Evolutionary conservation across 2,329 filamentous ascomycete species (phyloP), one percentile per base, ranked within the genome.

Genomic region (Talaromyces pinophilus): DNA sequence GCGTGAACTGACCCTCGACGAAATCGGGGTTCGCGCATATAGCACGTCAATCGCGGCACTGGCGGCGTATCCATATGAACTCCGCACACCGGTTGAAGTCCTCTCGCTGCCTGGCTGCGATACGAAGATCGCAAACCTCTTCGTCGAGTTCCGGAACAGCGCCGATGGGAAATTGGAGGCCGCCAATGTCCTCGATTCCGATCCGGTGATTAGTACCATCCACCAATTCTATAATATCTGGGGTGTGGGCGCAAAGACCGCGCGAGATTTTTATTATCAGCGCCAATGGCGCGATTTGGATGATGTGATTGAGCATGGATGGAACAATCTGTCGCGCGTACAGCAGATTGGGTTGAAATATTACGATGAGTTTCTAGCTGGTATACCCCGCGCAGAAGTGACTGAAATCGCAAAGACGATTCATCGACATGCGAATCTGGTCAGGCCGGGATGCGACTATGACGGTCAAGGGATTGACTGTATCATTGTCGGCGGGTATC

Each of bases 341-440:
- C 94, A 97, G 77, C 93, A 98, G 75, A 96, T 98, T 64, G 94
- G 95, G 0, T 82, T 97, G 54, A 98, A 98, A 75, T 97, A 89
- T 78, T 97, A 96, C 75, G 90, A 96, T 40, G 94, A 98, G 69
- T 91, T 99, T 64, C 81, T 86, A 55, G 78, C 84, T 17, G 87
- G 86, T 15, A 92, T 98, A 4, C 85, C 92, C 0, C 86, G 93
- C 1, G 66, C 74, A 0, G 93, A 98, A 76, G 90, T 92, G 0
- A 88, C 92, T 70, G 73, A 75, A 0, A 96, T 97, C 63, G 87
- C 86, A 0, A 72, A 80, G 4, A 81, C 83, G 0, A 85, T 97
- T 17, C 82, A 90, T 1, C 72, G 80, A 1, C 88, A 95, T 69
- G 92, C 92, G 1, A 86, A 88, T 55, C 79, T 76, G 19, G 83